Conservation (phyloP, 805 yeast species). For the Ogataea angusta region DNA sequence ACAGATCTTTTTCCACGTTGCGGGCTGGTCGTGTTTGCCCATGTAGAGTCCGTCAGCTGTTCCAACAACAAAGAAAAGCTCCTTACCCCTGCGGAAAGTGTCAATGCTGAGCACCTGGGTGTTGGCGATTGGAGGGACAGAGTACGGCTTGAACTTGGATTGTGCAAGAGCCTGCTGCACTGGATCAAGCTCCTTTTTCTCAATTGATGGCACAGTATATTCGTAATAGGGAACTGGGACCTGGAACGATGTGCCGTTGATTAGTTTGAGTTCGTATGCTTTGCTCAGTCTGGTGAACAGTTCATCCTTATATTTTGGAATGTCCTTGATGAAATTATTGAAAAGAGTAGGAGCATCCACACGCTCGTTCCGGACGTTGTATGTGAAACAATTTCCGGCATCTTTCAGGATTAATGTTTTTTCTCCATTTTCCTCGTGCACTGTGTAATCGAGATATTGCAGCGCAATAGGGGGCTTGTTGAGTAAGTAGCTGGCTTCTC, state of each 20-base stretch:
- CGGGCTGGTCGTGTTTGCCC: constrained; percentile 37
- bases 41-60: constrained; percentile 62
- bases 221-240: constrained; percentile 7
- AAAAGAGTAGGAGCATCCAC: constrained; percentile 24
- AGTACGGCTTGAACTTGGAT: constrained; percentile 15
- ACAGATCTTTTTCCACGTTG: constrained; percentile 58
- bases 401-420: constrained; percentile 24
- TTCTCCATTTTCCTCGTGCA: constrained; percentile 15
- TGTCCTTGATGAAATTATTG: constrained; percentile 24
- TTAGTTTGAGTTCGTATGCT: constrained; percentile 20
- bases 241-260: constrained; percentile 24
- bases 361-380: constrained; percentile 19
- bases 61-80: constrained; percentile 53
- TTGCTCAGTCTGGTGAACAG: constrained; percentile 22
- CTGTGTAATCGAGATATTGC: constrained; percentile 24
- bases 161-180: constrained; percentile 9
- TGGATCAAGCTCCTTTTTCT: constrained; percentile 13
- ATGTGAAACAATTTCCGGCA: constrained; percentile 20
- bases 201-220: constrained; percentile 10
- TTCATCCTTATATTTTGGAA: constrained; percentile 16
- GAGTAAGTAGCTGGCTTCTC: constrained; percentile 19
- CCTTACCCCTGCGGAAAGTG: constrained; percentile 43
- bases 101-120: constrained; percentile 16
- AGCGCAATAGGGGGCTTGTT: constrained; percentile 28
- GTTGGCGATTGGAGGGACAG: constrained; percentile 14